These are phyloP conservation scores for Aethionema arabicum DNA, from an alignment of 345 rosid species.

Conservation along the genomic window DNA sequence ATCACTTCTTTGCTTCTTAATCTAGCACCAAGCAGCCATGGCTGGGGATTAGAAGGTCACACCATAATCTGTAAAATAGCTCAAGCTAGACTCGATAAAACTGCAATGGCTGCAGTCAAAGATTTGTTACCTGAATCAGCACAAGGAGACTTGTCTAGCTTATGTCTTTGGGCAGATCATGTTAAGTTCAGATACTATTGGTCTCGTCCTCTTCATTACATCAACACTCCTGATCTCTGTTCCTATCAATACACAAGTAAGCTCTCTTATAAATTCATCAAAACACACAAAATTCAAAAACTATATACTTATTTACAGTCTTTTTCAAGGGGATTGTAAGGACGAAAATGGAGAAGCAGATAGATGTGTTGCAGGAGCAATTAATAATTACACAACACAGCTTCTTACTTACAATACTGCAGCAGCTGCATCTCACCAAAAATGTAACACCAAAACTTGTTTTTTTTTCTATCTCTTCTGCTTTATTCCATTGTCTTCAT, in stretches of 20 bases:
- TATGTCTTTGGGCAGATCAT: conserved; percentile 73
- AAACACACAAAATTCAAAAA: conserved; percentile 10
- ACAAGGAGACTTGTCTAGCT: conserved; percentile 57
- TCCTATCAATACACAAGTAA: conserved; percentile 55
- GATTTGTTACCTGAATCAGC: conserved; percentile 58
- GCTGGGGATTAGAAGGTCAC: conserved; percentile 85
- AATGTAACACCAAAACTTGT: conserved; percentile 42
- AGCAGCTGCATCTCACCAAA: conserved; percentile 40
- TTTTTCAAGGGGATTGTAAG: conserved; percentile 74
- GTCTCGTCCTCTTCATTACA: conserved; percentile 71
- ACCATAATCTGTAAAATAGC: conserved; percentile 63
- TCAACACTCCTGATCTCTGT: conserved; percentile 76
- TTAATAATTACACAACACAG: conserved; percentile 86
- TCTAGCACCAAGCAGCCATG: conserved; percentile 26
- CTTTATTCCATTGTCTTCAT: conserved; percentile 2
- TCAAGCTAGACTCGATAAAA: conserved; percentile 65
- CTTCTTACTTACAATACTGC: conserved; percentile 56
- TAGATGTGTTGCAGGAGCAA: conserved; percentile 88
- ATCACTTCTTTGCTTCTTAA: conserved; percentile 28
- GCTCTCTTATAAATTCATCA: conserved; percentile 9
- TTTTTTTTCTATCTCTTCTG: not conserved
- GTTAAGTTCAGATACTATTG: conserved; percentile 68
- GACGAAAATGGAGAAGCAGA: conserved; percentile 60
- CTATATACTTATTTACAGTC: conserved; percentile 2
- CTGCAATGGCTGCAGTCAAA: conserved; percentile 56